Evolutionary conservation across 768 basidiomycete species (phyloP).

Genomic region (Amanita inopinata): DNA sequence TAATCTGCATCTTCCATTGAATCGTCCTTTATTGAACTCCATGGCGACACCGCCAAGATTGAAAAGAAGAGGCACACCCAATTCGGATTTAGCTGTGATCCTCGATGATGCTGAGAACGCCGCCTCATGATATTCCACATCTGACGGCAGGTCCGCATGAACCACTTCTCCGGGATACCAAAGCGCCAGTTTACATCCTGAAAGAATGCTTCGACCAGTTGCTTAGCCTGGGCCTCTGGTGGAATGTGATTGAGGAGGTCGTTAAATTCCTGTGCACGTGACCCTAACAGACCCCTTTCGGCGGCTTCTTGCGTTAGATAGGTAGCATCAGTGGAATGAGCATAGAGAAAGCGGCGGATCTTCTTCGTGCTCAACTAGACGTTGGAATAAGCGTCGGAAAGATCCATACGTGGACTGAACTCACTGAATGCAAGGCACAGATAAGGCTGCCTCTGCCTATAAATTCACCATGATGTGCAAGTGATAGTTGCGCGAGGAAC

Average conservation of each 20-base stretch:
- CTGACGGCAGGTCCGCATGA: conserved; percentile 27
- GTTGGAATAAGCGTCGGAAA: not conserved
- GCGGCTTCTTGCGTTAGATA: conserved; percentile 18
- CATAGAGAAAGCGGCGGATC: conserved; percentile 27
- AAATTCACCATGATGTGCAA: conserved; percentile 40
- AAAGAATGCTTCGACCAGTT: conserved; percentile 34
- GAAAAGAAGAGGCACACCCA: conserved; percentile 44
- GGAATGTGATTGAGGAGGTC: conserved; percentile 27
- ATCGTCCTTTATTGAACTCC: conserved; percentile 12
- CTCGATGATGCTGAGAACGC: conserved; percentile 14
- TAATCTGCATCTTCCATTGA: conserved; percentile 8
- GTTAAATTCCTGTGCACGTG: conserved; percentile 16
- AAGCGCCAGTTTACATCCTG: conserved; percentile 39
- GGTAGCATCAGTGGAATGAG: conserved; percentile 29
- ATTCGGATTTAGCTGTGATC: conserved; percentile 35
- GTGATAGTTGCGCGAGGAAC: conserved; percentile 31
- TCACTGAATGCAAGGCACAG: conserved; percentile 36
- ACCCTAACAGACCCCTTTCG: conserved; percentile 16
- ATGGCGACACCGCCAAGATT: conserved; percentile 33
- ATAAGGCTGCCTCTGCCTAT: conserved; percentile 38
- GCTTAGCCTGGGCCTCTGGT: conserved; percentile 20
- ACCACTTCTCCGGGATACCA: conserved; percentile 41
- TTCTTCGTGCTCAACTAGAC: conserved; percentile 26
- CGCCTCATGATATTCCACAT: conserved; percentile 38
- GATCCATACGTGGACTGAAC: conserved; percentile 10